Evolutionary conservation across 371 early-diverging fungal species (phyloP), one percentile per base, ranked within the genome.

Genomic region (Mortierella sp.): DNA sequence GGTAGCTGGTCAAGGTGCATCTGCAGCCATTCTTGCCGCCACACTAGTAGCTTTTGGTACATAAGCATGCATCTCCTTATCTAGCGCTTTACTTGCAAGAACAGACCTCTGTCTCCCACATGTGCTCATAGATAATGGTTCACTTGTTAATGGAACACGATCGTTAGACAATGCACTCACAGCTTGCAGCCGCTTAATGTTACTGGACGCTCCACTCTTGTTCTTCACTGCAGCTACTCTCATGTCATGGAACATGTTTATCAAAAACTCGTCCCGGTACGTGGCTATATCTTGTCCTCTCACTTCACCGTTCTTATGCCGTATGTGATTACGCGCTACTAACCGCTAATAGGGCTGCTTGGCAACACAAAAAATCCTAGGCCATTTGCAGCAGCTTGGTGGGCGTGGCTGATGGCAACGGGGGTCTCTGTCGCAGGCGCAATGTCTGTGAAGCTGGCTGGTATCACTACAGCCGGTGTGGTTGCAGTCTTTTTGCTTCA

Each of bases 161-260:
- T 21, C 5, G 12, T 12, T 75, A 91, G 97, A 97, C 68, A 97
- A 92, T 61, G 87, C 92, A 3, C 70, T 95, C 52, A 84, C 94
- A 31, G 86, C 95, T 21, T 96, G 95, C 72, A 91, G 88, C 30
- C 82, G 96, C 31, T 70, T 96, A 60, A 93, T 96, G 31, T 80
- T 94, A 21, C 82, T 97, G 51, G 97, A 97, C 65, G 85, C 94
- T 11, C 89, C 90, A 68, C 78, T 96, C 28, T 81, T 97, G 54
- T 89, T 97, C 48, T 96, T 94, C 60, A 87, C 84, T 37, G 84
- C 90, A 0, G 72, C 84, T n/a, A 83, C 92, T 4, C 63, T 89
- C 28, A 90, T 90, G 81, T 81, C 82, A 44, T 96, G 93, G 90
- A 83, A 84, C 56, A 64, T 84, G 60, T 96, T 94, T 64, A 85